phyloP scores from a whole-genome alignment of 192 early-diverging fungal species.

The Entophlyctis luteolus region DNA sequence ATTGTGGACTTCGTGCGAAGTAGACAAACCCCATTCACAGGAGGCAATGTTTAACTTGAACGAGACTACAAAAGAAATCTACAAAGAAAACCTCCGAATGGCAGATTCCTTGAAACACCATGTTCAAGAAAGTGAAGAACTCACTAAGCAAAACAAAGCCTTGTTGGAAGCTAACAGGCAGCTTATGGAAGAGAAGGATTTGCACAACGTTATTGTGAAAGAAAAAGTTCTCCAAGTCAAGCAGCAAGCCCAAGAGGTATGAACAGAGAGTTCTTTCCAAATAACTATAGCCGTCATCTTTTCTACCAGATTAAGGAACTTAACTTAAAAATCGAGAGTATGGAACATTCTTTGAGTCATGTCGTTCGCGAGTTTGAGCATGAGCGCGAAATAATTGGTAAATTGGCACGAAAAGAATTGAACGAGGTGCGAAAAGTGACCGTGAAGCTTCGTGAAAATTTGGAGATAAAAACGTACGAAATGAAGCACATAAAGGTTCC shows the following conservation, averaged over 20 bases:
- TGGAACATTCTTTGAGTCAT: slow-evolving; percentile 59
- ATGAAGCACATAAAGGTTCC: slow-evolving; percentile 60
- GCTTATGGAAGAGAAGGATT: slow-evolving; percentile 54
- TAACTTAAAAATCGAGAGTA: slow-evolving; percentile 50
- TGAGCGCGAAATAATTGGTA: slow-evolving; percentile 51
- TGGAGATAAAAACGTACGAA: slow-evolving; percentile 45
- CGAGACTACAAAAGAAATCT: slow-evolving; percentile 62
- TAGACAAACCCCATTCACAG: slow-evolving; percentile 5
- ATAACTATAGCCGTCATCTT: neutral
- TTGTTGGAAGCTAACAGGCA: slow-evolving; percentile 37
- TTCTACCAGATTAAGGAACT: slow-evolving; percentile 47
- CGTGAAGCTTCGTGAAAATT: slow-evolving; percentile 30
- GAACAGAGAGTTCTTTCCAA: neutral
- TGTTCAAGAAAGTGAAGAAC: slow-evolving; percentile 53
- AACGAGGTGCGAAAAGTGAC: slow-evolving; percentile 49
- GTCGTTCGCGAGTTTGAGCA: slow-evolving; percentile 61
- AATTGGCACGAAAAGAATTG: slow-evolving; percentile 47
- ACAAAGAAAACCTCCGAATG: slow-evolving; percentile 60
- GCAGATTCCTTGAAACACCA: slow-evolving; percentile 56
- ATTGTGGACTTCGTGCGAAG: neutral
- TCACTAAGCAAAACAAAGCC: slow-evolving; percentile 43
- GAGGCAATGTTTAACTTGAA: slow-evolving; percentile 57
- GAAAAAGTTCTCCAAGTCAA: slow-evolving; percentile 59
- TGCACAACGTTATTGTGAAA: slow-evolving; percentile 62
- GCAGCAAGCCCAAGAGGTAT: slow-evolving; percentile 51